A percentile compares a stretch with the other conserved stretches of the same genome.
Evolutionary conservation across 495 filamentous ascomycete species (phyloP).

Genomic region (Xylaria scruposa): DNA sequence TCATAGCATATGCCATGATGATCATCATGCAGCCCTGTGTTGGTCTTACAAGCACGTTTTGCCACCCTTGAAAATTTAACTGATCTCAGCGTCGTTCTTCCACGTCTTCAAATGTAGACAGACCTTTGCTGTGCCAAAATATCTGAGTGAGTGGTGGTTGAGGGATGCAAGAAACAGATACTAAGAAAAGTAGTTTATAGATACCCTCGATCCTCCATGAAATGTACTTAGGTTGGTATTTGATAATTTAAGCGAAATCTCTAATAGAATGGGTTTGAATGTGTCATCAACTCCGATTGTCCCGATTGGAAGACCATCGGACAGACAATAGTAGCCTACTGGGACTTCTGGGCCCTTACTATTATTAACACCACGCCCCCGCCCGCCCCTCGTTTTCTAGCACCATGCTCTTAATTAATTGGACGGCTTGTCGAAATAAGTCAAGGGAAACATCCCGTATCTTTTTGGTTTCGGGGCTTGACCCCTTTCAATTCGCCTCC

Average conservation of each 20-base stretch:
- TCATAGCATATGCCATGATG: slow-evolving; percentile 7
- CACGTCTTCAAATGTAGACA: not conserved
- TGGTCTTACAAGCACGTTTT: not conserved
- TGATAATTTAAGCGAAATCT: not conserved
- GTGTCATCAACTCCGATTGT: slow-evolving; percentile 18
- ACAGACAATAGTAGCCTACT: not conserved
- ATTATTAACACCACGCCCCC: slow-evolving; percentile 24
- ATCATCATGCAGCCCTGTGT: slow-evolving; percentile 17
- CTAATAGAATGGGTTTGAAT: not conserved
- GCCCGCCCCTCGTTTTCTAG: slow-evolving; percentile 3
- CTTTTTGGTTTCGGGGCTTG: not conserved
- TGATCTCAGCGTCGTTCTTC: not conserved
- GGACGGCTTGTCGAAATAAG: slow-evolving; percentile 5
- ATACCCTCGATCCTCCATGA: not conserved
- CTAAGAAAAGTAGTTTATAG: not conserved
- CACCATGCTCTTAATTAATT: slow-evolving; percentile 15
- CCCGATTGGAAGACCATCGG: slow-evolving; percentile 6
- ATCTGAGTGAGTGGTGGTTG: not conserved
- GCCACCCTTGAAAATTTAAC: not conserved
- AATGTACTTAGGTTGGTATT: not conserved
- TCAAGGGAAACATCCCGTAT: not conserved
- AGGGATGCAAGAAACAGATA: not conserved
- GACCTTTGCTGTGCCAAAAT: not conserved
- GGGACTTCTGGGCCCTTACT: slow-evolving; percentile 10
- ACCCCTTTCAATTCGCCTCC: slow-evolving; percentile 11